These are phyloP conservation scores for Oldenlandia corymbosa DNA, from an alignment of 257 asterid species.

Conservation along the genomic window DNA sequence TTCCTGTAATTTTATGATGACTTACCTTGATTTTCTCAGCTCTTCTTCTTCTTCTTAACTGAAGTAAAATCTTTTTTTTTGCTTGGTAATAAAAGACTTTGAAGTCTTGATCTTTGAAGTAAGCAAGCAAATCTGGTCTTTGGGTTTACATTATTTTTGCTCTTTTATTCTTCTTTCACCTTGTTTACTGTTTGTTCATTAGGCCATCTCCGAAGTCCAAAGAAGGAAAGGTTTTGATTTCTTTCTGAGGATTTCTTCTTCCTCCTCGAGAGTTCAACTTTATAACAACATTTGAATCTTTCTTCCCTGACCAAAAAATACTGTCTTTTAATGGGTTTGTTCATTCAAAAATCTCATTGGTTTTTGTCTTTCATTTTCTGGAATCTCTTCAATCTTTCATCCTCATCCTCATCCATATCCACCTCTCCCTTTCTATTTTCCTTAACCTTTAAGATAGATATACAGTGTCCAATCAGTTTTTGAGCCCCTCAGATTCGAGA, in stretches of 20 bases:
- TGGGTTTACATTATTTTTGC: conserved; percentile 17
- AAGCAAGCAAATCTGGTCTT: conserved; percentile 37
- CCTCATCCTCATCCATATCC: conserved; percentile 10
- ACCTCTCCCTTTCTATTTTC: conserved; percentile 14
- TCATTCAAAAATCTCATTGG: neutral
- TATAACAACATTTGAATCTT: conserved; percentile 2
- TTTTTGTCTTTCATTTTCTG: conserved; percentile 14
- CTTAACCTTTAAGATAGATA: conserved; percentile 7
- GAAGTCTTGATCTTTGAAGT: conserved; percentile 17
- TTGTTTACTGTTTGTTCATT: conserved; percentile 37
- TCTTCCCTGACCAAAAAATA: conserved; percentile 9
- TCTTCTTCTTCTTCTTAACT: conserved; percentile 5
- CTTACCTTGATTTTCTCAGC: conserved; percentile 18
- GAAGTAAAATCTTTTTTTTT: neutral
- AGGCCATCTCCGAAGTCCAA: too few species aligned
- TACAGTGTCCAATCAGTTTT: conserved; percentile 7
- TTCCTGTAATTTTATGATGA: conserved; percentile 47
- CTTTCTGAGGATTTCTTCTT: conserved; percentile 24
- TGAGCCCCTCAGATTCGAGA: conserved; percentile 31
- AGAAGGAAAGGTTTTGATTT: conserved; percentile 33
- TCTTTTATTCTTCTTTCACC: neutral
- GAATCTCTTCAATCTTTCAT: too few species aligned
- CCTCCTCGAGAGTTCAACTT: conserved; percentile 9
- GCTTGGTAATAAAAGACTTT: neutral
- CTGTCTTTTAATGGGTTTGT: neutral